These are phyloP conservation scores for Schizosaccharomyces osmophilus DNA, from an alignment of 805 yeast genomes.

Conservation along the genomic window DNA sequence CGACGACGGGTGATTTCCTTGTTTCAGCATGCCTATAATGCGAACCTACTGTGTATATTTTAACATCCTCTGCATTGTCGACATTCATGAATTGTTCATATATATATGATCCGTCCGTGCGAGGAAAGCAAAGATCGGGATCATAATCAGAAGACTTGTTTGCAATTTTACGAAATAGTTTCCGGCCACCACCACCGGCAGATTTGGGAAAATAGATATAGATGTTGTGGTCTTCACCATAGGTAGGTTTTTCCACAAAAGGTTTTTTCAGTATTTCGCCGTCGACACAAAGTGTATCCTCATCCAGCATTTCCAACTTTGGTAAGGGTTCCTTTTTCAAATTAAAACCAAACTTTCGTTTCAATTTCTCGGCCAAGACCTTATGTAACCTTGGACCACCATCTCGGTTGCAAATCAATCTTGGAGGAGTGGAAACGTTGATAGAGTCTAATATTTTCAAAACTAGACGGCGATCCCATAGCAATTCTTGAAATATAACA, in stretches of 20 bases:
- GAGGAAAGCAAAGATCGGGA: slow-evolving; percentile 43
- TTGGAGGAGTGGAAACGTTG: slow-evolving; percentile 69
- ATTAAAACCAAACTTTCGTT: slow-evolving; percentile 32
- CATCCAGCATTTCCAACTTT: slow-evolving; percentile 50
- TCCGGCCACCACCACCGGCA: slow-evolving; percentile 93
- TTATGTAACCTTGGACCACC: slow-evolving; percentile 81
- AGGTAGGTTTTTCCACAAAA: slow-evolving; percentile 93
- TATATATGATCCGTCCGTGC: slow-evolving; percentile 75
- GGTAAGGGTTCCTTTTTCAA: slow-evolving; percentile 13
- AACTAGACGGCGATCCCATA: slow-evolving; percentile 95
- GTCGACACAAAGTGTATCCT: slow-evolving; percentile 55
- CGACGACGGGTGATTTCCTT: slow-evolving; percentile 96
- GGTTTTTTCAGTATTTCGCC: slow-evolving; percentile 62
- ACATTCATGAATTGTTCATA: slow-evolving; percentile 94
- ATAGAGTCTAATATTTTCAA: slow-evolving; percentile 52
- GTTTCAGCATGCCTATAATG: slow-evolving; percentile 92
- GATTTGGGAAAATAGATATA: slow-evolving; percentile 69
- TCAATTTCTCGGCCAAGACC: slow-evolving; percentile 35
- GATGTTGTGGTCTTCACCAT: slow-evolving; percentile 95
- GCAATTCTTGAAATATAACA: slow-evolving; percentile 63
- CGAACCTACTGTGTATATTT: slow-evolving; percentile 90
- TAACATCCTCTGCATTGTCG: slow-evolving; percentile 92
- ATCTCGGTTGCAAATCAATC: slow-evolving; percentile 78
- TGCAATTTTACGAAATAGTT: slow-evolving; percentile 83
- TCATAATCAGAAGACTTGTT: slow-evolving; percentile 93